These are phyloP conservation scores for Gynostemma pentaphyllum DNA, from an alignment of 306 rosid genomes.

Conservation along the genomic window DNA sequence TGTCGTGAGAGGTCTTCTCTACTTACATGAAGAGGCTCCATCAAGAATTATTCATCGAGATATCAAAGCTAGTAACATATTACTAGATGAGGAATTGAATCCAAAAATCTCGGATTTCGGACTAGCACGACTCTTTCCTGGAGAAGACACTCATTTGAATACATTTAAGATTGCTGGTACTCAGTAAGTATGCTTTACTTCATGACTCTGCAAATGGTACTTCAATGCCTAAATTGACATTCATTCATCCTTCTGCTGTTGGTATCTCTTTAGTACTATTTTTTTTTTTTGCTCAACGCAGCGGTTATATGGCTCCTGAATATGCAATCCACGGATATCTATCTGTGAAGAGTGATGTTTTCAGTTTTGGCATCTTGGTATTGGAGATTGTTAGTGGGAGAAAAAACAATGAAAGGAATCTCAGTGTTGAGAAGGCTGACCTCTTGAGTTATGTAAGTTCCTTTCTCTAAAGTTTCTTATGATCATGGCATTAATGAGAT, in stretches of 20 bases:
- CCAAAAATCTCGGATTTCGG: slow-evolving; percentile 89
- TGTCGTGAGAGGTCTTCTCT: slow-evolving; percentile 69
- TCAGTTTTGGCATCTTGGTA: slow-evolving; percentile 73
- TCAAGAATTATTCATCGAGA: slow-evolving; percentile 81
- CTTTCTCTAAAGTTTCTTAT: not conserved
- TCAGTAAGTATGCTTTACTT: slow-evolving; percentile 50
- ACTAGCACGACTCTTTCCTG: slow-evolving; percentile 85
- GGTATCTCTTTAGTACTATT: not conserved
- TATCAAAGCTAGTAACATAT: slow-evolving; percentile 81
- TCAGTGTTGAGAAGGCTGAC: slow-evolving; percentile 50
- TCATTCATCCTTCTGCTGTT: not conserved
- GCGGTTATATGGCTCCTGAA: slow-evolving; percentile 97
- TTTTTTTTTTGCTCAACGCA: slow-evolving; percentile 12
- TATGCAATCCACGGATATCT: slow-evolving; percentile 77
- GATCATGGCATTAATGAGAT: no score
- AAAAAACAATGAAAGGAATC: slow-evolving; percentile 39
- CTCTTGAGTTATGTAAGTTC: slow-evolving; percentile 67
- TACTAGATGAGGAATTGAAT: slow-evolving; percentile 59
- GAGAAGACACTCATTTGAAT: slow-evolving; percentile 73
- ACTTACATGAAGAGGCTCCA: slow-evolving; percentile 82
- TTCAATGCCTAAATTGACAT: not conserved
- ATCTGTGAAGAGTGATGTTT: slow-evolving; percentile 79
- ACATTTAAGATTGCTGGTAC: slow-evolving; percentile 87
- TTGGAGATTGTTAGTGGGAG: slow-evolving; percentile 82
- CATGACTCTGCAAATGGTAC: not conserved